These are phyloP conservation scores for Lachancea lanzarotensis DNA, from an alignment of 805 yeast species.

Conservation along the genomic window DNA sequence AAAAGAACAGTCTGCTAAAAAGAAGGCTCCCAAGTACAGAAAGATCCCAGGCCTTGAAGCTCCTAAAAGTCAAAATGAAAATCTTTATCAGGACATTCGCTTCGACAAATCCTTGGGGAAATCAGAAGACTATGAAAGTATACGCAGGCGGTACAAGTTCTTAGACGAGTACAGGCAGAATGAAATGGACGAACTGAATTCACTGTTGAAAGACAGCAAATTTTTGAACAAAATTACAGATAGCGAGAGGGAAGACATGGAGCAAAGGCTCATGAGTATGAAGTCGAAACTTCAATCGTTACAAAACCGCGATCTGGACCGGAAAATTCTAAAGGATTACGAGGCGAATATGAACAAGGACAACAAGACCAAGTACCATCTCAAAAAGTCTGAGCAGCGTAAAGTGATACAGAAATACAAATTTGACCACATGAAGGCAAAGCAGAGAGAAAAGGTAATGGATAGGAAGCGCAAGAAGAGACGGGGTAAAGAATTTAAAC, in stretches of 20 bases:
- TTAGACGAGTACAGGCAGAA: conserved; percentile 76
- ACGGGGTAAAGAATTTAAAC: conserved; percentile 70
- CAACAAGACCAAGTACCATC: conserved; percentile 46
- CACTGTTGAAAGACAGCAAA: conserved; percentile 47
- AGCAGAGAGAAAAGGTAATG: conserved; percentile 72
- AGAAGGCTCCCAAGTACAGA: conserved; percentile 61
- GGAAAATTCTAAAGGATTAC: conserved; percentile 54
- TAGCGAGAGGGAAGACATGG: conserved; percentile 46
- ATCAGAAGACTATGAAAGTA: conserved; percentile 60
- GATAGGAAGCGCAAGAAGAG: conserved; percentile 84
- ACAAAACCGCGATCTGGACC: conserved; percentile 69
- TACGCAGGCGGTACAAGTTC: conserved; percentile 75
- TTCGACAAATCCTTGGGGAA: conserved; percentile 88
- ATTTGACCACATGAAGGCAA: conserved; percentile 64
- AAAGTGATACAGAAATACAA: conserved; percentile 72
- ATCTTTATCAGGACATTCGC: conserved; percentile 70
- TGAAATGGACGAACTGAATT: conserved; percentile 59
- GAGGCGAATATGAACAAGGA: conserved; percentile 48
- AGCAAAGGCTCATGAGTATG: conserved; percentile 53
- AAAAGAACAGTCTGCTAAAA: conserved; percentile 65
- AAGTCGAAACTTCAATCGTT: conserved; percentile 61
- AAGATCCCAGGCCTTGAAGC: conserved; percentile 62
- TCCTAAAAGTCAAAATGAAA: conserved; percentile 32
- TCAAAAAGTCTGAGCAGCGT: conserved; percentile 65
- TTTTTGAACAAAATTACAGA: conserved; percentile 37